Evolutionary conservation across 345 rosid species (phyloP), one percentile per base, ranked within the genome.

Genomic region (Aquilaria malaccensis): DNA sequence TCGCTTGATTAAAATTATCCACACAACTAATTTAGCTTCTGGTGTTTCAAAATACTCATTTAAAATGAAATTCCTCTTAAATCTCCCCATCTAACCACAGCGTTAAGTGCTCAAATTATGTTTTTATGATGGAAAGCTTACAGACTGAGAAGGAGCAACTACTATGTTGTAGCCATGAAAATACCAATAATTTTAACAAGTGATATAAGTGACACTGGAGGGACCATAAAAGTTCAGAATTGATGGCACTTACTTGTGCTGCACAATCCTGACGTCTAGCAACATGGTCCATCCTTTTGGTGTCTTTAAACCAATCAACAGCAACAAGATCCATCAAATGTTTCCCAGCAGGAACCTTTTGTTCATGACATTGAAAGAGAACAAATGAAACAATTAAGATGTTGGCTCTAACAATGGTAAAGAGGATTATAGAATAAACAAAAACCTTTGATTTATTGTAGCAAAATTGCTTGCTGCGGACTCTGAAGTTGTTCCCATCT

Each of bases 311-410:
- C 99, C 99, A 95, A 76, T 95, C 99, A 47, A 95, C 97, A 51
- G 99, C 97, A 59, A 95, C 95, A 11, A 95, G 99, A 80, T 95
- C 97, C 99, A 91, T 83, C 56, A 88, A 79, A 76, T 82, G 97
- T 70, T 91, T 95, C 72, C 96, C 97, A 2, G 95, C 97, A 71
- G 93, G 89, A 73, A 83, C 79, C 99, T 95, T 77, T 77, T 76
- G 48, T 52, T 57, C 66, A 69, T 31, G 52, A 7, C 43, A 46
- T 9, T 10, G 46, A 60, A 46, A 13, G 33, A 66, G 30, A 59
- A 33, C 31, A 46, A 70, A 65, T 55, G 52, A 43, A 47, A 31
- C 43, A 52, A 48, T 43, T 54, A 58, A 61, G 52, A 30, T 32
- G 56, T 4, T 37, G 6, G 51, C 29, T 68, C n/a, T 30, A 11